phyloP scores from a whole-genome alignment of 2,329 filamentous ascomycete genomes.

The Pleurostoma richardsiae region DNA sequence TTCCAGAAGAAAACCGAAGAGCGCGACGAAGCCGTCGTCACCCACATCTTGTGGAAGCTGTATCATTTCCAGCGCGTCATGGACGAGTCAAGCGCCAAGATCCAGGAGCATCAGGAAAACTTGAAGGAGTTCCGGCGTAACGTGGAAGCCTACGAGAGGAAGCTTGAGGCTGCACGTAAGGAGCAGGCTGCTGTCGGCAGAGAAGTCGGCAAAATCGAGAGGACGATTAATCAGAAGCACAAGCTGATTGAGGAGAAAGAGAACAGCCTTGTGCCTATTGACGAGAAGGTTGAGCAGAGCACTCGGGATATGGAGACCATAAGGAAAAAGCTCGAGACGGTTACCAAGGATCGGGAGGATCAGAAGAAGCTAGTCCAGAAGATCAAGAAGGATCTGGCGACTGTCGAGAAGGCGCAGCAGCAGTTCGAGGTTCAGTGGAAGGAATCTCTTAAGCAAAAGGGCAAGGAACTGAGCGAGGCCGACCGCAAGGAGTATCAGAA shows the following conservation, averaged over 20 bases:
- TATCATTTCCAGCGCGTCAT: constrained; percentile 93
- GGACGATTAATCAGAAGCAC: constrained; percentile 78
- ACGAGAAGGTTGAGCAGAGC: constrained; percentile 85
- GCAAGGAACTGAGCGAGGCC: constrained; percentile 75
- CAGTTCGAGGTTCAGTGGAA: constrained; percentile 86
- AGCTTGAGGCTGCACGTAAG: constrained; percentile 74
- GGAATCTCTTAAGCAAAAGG: constrained; percentile 79
- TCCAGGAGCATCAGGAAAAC: constrained; percentile 90
- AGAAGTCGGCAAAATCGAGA: constrained; percentile 77
- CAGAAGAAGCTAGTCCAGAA: constrained; percentile 66
- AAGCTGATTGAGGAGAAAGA: constrained; percentile 82
- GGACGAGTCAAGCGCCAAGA: constrained; percentile 84
- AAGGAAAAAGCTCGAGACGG: constrained; percentile 61
- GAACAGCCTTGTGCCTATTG: constrained; percentile 79
- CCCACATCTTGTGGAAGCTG: constrained; percentile 92
- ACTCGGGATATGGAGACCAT: constrained; percentile 65
- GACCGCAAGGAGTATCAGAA: constrained; percentile 88
- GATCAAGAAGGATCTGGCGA: constrained; percentile 72
- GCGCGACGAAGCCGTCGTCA: constrained; percentile 84
- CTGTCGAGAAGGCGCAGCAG: constrained; percentile 83
- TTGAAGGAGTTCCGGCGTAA: constrained; percentile 88
- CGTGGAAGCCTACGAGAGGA: constrained; percentile 76
- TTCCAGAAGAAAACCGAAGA: constrained; percentile 89
- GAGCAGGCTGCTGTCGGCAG: constrained; percentile 75
- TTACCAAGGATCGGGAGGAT: constrained; percentile 70